These are phyloP conservation scores for Suillus alpinus DNA, from an alignment of 768 basidiomycete species.

Conservation along the genomic window DNA sequence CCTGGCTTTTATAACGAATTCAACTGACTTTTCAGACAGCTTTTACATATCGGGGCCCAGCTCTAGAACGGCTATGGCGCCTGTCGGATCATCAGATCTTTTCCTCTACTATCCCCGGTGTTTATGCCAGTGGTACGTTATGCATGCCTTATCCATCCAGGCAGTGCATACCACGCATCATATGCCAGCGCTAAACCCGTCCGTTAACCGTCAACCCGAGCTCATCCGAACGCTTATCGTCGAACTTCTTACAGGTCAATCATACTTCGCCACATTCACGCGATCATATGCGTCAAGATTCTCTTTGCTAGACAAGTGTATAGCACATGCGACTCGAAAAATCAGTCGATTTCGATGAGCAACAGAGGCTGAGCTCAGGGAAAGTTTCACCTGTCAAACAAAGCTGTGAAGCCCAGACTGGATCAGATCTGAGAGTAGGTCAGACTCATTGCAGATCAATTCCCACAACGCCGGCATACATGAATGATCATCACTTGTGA, in stretches of 20 bases:
- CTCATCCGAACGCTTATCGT: constrained; percentile 18
- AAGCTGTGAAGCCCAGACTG: neutral
- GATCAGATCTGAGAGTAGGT: neutral
- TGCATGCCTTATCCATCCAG: neutral
- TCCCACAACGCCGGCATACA: neutral
- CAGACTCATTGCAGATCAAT: constrained; percentile 5
- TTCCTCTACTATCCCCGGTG: constrained; percentile 10
- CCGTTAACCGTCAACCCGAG: constrained; percentile 10
- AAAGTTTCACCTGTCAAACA: neutral
- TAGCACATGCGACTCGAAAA: neutral
- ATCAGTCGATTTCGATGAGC: neutral
- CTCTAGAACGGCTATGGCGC: constrained; percentile 10
- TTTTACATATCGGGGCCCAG: constrained; percentile 29
- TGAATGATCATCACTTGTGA: neutral
- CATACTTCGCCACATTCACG: neutral
- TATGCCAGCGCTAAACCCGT: neutral
- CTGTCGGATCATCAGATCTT: constrained; percentile 8
- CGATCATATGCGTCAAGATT: neutral
- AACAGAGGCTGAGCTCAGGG: neutral
- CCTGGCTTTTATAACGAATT: constrained; percentile 30
- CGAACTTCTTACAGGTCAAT: neutral
- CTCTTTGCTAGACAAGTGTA: neutral
- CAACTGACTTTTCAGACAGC: constrained; percentile 16
- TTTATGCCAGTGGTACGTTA: neutral
- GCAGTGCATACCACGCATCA: neutral